Evolutionary conservation across 805 yeast species (phyloP).

Genomic region (Ogataea salicorniae): DNA sequence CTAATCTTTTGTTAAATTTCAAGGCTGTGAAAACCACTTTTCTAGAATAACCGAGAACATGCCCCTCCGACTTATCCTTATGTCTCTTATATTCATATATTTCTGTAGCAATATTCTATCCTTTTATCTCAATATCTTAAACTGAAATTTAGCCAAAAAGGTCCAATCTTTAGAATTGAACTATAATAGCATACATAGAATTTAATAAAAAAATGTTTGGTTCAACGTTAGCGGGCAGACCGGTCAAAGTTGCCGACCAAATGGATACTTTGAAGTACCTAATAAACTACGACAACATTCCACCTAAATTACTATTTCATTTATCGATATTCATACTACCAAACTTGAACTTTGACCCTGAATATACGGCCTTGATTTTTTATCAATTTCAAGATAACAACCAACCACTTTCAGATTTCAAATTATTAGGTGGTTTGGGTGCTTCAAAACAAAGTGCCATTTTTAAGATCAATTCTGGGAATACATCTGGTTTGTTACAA

Average conservation of each 20-base stretch:
- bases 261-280: slow-evolving; percentile 67
- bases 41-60: background rate
- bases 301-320: slow-evolving; percentile 55
- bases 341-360: slow-evolving; percentile 63
- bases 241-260: slow-evolving; percentile 50
- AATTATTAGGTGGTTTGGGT: slow-evolving; percentile 59
- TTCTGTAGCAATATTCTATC: no score
- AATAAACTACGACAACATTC: slow-evolving; percentile 55
- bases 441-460: slow-evolving; percentile 83
- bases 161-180: background rate
- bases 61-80: no score
- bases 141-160: background rate
- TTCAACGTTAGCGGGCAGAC: slow-evolving; percentile 29
- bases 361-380: slow-evolving; percentile 77
- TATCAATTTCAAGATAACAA: slow-evolving; percentile 70
- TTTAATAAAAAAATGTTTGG: slow-evolving; percentile 25
- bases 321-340: slow-evolving; percentile 84
- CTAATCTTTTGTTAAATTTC: no score
- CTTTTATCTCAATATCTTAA: no score
- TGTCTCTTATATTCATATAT: no score
- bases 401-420: slow-evolving; percentile 42
- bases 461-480: slow-evolving; percentile 59
- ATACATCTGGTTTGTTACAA: slow-evolving; percentile 15
- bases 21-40: background rate
- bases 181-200: background rate